Evolutionary conservation across 495 filamentous ascomycete species (phyloP).

Genomic region (Daldinia childiae): DNA sequence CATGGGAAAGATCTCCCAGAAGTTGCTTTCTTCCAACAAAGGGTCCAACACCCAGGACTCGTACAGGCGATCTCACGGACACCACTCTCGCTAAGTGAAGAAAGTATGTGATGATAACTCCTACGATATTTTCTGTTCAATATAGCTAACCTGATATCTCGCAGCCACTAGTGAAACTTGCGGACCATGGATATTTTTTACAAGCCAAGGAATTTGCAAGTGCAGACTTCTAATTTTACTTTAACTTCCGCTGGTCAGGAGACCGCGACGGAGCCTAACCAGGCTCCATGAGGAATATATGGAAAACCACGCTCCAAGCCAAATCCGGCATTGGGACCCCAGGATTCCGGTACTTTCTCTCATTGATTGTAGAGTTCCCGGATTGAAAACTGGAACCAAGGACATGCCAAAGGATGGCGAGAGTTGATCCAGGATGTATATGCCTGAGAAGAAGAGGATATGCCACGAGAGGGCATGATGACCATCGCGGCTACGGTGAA

Average conservation of each 20-base stretch:
- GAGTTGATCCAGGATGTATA: conserved; percentile 31
- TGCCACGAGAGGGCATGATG: conserved; percentile 18
- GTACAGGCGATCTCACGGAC: conserved; percentile 47
- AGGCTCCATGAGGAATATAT: conserved; percentile 39
- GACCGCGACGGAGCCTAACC: conserved; percentile 31
- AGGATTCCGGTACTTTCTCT: conserved; percentile 37
- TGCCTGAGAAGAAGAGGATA: conserved; percentile 32
- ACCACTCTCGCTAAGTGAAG: conserved; percentile 46
- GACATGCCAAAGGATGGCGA: conserved; percentile 33
- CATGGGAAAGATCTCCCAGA: conserved; percentile 54
- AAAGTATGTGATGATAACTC: conserved; percentile 17
- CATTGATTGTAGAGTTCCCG: conserved; percentile 38
- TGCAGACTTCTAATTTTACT: conserved; percentile 40
- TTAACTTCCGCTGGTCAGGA: conserved; percentile 39
- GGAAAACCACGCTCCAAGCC: conserved; percentile 37
- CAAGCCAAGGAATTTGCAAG: conserved; percentile 43
- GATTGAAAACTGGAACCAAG: conserved; percentile 26
- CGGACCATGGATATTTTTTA: conserved; percentile 28
- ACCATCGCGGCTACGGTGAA: conserved; percentile 22
- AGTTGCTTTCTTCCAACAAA: conserved; percentile 45
- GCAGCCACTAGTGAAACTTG: conserved; percentile 22
- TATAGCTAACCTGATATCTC: conserved; percentile 20
- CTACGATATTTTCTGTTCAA: background rate
- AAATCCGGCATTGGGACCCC: conserved; percentile 39
- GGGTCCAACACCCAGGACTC: conserved; percentile 37